A percentile compares a stretch with the other conserved stretches of the same genome.
phyloP scores from a whole-genome alignment of 1,139 yeast genomes.

The Candida buenavistaensis region DNA sequence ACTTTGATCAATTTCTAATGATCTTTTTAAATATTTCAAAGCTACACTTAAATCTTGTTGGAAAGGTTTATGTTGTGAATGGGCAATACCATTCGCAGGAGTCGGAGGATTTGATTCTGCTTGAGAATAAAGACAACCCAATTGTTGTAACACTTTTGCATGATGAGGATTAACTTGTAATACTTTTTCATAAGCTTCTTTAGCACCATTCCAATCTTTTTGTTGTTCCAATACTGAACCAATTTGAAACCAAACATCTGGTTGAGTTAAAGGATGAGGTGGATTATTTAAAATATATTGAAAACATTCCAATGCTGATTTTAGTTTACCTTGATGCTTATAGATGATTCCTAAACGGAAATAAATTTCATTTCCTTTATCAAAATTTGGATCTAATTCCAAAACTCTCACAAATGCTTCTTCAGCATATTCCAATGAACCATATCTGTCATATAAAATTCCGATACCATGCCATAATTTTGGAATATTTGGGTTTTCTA shows the following conservation, averaged over 20 bases:
- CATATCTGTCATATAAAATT: constrained; percentile 91
- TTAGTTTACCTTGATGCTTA: constrained; percentile 88
- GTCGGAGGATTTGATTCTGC: constrained; percentile 42
- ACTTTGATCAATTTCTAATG: constrained; percentile 81
- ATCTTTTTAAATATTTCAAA: constrained; percentile 75
- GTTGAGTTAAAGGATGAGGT: constrained; percentile 92
- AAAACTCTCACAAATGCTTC: constrained; percentile 96
- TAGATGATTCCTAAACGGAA: constrained; percentile 96
- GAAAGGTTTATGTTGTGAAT: constrained; percentile 20
- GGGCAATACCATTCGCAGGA: constrained; percentile 12
- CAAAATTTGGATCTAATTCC: constrained; percentile 94
- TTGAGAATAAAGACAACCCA: constrained; percentile 94
- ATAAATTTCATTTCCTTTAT: constrained; percentile 93
- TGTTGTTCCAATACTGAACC: constrained; percentile 95
- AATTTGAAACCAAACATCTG: constrained; percentile 98
- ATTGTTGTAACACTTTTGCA: constrained; percentile 91
- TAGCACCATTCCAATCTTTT: constrained; percentile 87
- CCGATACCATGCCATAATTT: constrained; percentile 99
- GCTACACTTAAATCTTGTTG: constrained; percentile 82
- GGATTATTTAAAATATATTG: constrained; percentile 88
- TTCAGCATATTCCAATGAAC: constrained; percentile 94
- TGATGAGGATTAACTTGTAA: constrained; percentile 88
- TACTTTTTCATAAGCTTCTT: constrained; percentile 93
- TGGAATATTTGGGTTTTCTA: constrained; percentile 93
- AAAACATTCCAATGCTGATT: constrained; percentile 89